Evolutionary conservation across 306 rosid genomes (phyloP).

Genomic region (Psophocarpus tetragonolobus): DNA sequence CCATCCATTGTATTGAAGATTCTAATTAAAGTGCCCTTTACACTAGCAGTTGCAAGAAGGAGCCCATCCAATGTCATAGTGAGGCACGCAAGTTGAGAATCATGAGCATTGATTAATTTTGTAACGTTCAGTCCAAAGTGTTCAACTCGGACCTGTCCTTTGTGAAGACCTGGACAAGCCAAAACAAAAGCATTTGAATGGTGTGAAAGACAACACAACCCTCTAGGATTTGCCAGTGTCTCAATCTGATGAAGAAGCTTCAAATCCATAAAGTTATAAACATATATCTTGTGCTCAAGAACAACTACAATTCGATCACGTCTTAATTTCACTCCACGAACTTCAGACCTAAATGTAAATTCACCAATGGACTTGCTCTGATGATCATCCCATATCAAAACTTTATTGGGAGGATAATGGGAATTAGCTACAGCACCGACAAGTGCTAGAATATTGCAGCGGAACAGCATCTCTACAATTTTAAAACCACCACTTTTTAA

Average conservation of each 20-base stretch:
- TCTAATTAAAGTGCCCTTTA: conserved; percentile 90
- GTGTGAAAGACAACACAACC: conserved; percentile 86
- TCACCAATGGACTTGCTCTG: conserved; percentile 86
- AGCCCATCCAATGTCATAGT: conserved; percentile 89
- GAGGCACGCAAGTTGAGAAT: conserved; percentile 81
- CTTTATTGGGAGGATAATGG: conserved; percentile 84
- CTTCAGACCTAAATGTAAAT: conserved; percentile 83
- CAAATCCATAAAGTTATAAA: conserved; percentile 76
- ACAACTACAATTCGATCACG: conserved; percentile 83
- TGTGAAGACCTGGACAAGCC: conserved; percentile 83
- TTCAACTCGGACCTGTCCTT: conserved; percentile 84
- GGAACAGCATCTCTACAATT: conserved; percentile 92
- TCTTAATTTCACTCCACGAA: conserved; percentile 80
- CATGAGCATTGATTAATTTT: conserved; percentile 77
- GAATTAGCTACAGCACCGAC: conserved; percentile 82
- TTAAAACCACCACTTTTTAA: conserved; percentile 79
- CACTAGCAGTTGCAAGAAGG: conserved; percentile 96
- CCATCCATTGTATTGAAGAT: conserved; percentile 97
- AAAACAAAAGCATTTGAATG: conserved; percentile 76
- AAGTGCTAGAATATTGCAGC: conserved; percentile 89
- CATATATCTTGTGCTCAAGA: conserved; percentile 90
- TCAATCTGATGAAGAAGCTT: conserved; percentile 94
- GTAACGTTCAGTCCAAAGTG: conserved; percentile 85
- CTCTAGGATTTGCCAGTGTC: conserved; percentile 82
- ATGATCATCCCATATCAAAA: conserved; percentile 95